These are phyloP conservation scores for Phaffia rhodozyma DNA, from an alignment of 1,284 basidiomycete species.

Conservation along the genomic window DNA sequence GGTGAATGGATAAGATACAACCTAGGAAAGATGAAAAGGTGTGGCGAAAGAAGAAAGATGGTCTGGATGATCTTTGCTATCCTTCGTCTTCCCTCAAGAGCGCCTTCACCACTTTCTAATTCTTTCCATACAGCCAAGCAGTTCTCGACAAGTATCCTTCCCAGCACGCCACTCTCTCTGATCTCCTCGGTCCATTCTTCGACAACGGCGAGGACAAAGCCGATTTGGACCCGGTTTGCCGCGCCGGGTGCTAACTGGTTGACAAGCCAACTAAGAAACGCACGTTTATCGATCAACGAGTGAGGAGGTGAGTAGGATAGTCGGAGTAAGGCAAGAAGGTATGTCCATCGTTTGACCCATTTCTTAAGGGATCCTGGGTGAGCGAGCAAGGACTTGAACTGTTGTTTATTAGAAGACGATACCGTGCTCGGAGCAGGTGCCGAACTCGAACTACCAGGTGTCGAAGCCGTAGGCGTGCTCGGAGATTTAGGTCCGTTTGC, in stretches of 20 bases:
- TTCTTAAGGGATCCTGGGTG: slow-evolving; percentile 41
- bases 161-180: slow-evolving; percentile 50
- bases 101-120: background rate
- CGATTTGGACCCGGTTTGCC: slow-evolving; percentile 72
- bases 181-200: slow-evolving; percentile 70
- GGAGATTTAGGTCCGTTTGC: slow-evolving; percentile 23
- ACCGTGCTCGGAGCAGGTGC: slow-evolving; percentile 54
- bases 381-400: slow-evolving; percentile 25
- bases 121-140: slow-evolving; percentile 37
- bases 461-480: slow-evolving; percentile 16
- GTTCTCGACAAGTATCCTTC: slow-evolving; percentile 53
- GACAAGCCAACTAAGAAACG: slow-evolving; percentile 72
- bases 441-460: slow-evolving; percentile 26
- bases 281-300: slow-evolving; percentile 59
- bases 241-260: slow-evolving; percentile 49
- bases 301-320: slow-evolving; percentile 61
- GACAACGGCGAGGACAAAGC: slow-evolving; percentile 61
- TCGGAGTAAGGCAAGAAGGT: slow-evolving; percentile 58
- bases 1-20: background rate
- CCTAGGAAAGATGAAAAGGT: background rate
- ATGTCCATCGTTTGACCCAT: slow-evolving; percentile 37
- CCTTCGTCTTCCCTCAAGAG: background rate
- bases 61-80: slow-evolving; percentile 4
- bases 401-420: slow-evolving; percentile 42
- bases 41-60: slow-evolving; percentile 4